Evolutionary conservation across 257 asterid genomes (phyloP), one percentile per base, ranked within the genome.

Genomic region (Schizonepeta tenuifolia): DNA sequence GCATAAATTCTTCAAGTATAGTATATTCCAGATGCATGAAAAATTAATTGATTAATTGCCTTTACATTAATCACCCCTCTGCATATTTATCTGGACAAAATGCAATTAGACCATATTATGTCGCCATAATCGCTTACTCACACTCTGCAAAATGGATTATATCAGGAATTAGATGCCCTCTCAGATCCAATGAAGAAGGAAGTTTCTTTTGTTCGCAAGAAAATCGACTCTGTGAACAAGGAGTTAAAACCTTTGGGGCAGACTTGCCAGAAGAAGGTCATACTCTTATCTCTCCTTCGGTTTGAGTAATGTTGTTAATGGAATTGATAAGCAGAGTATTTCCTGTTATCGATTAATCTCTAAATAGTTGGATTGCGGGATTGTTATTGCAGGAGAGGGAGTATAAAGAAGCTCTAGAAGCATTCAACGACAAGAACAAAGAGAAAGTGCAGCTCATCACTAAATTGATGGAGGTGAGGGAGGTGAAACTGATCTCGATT

Each of bases 201-300:
- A 63, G 97, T 93, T 69, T 62, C 88, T 0, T 1, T 77, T 3
- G 94, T 93, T 74, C 89, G 96, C 2, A 93, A 93, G 92, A 93
- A 83, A 80, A 85, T 93, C 55, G 97, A 93, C 78, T 7, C 91
- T 4, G 82, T 93, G 44, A 89, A 88, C 90, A 93, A 93, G 84
- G 98, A 93, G 77, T 81, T 91, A 59, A 93, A 93, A 63, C 98
- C 98, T 70, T 83, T 93, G 72, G 97, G 97, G 20, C 89, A 69
- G 70, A 85, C 86, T 61, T 93, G 97, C 92, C 97, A 91, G 83
- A 93, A 91, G 94, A 93, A 93, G 98, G 98, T 93, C 59, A 79
- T 62, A 20, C 22, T 9, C 1, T 17, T 33, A 60, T 35, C 66
- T 10, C 20, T 10, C 57, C 7, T 7, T 43, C 47, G 7, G 58